These are phyloP conservation scores for Clonostachys chloroleuca DNA, from an alignment of 2,329 filamentous ascomycete species.

Conservation along the genomic window DNA sequence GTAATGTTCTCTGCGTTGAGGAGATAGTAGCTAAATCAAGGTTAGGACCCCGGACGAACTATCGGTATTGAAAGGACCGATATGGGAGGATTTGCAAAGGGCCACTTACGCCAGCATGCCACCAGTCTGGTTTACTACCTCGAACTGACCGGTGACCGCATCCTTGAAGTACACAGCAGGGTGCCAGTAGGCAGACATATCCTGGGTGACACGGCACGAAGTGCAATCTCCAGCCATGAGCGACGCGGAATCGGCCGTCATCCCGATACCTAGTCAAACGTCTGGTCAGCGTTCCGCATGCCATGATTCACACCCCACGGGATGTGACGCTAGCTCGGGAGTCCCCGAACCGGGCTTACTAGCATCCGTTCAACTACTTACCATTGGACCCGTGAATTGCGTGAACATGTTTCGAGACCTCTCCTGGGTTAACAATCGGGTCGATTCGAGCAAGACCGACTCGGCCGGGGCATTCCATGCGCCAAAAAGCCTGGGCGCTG, in stretches of 20 bases:
- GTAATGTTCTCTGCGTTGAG: constrained; percentile 61
- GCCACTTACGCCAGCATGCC: constrained; percentile 77
- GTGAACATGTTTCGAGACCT: constrained; percentile 63
- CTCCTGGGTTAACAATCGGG: constrained; percentile 64
- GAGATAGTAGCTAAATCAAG: constrained; percentile 70
- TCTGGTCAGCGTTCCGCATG: constrained; percentile 8
- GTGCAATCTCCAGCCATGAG: constrained; percentile 66
- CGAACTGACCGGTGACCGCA: constrained; percentile 54
- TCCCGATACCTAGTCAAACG: constrained; percentile 53
- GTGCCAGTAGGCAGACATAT: constrained; percentile 87
- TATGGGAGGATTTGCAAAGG: too few relatives aligned
- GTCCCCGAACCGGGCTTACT: too few relatives aligned
- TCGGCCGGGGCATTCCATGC: constrained; percentile 75
- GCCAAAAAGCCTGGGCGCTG: constrained; percentile 71
- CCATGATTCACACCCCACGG: background rate
- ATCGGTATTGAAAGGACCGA: background rate
- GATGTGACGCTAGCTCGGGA: too few relatives aligned
- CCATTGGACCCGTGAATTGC: constrained; percentile 71
- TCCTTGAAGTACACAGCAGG: constrained; percentile 76
- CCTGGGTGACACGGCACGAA: constrained; percentile 73
- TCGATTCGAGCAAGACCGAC: constrained; percentile 71
- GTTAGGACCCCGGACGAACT: background rate
- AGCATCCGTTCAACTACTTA: constrained; percentile 38
- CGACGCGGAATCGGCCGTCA: constrained; percentile 49
- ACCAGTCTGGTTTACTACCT: constrained; percentile 69